Conservation (phyloP, 2,329 filamentous ascomycete genomes). For the Ilyonectria destructans region DNA sequence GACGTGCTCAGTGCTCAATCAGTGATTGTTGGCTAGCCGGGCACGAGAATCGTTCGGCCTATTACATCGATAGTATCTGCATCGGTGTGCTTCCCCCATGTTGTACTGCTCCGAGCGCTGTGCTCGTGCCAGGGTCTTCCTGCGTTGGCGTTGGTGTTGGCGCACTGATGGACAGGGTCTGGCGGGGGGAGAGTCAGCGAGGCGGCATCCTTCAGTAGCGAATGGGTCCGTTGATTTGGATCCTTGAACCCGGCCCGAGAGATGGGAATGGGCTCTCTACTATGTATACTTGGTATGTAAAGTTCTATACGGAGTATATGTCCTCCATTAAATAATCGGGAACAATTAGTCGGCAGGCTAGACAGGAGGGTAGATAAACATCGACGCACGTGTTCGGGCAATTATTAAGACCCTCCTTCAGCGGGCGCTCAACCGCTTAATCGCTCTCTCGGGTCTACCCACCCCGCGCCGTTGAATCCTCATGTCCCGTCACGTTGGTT, state of each 20-base stretch:
- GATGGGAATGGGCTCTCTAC: conserved; percentile 2
- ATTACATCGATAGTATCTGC: conserved; percentile 12
- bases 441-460: no score
- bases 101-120: conserved; percentile 26
- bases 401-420: no score
- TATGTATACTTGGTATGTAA: not conserved
- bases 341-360: no score
- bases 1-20: conserved; percentile 9
- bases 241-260: conserved; percentile 7
- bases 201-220: not conserved
- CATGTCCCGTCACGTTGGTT: no score
- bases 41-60: conserved; percentile 11
- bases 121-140: conserved; percentile 25
- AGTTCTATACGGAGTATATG: no score
- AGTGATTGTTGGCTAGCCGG: conserved; percentile 16
- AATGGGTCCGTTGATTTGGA: not conserved
- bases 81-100: conserved; percentile 30
- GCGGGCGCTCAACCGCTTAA: no score
- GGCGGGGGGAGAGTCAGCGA: not conserved
- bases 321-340: no score
- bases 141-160: conserved; percentile 25
- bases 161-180: conserved; percentile 26
- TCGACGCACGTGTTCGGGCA: no score
- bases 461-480: no score
- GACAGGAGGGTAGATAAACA: no score